Percentiles rank a stretch among this genome's conserved stretches.
Evolutionary conservation across 306 rosid species (phyloP).

Genomic region (Quercus parvula): DNA sequence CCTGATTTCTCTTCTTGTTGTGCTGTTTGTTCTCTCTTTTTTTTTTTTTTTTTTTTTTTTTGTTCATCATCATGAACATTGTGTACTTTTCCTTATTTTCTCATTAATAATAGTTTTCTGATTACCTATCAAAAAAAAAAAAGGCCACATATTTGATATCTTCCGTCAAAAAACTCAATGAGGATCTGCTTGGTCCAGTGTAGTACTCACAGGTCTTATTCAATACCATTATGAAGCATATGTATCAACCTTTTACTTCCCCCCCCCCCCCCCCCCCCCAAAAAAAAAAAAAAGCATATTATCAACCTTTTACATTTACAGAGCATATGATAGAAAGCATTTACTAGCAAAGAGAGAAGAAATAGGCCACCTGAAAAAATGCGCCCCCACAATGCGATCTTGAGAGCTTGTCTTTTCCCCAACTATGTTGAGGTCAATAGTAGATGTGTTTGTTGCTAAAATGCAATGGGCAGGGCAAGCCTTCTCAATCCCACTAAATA

Average conservation of each 20-base stretch:
- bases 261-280: too few relatives aligned
- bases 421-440: conserved; percentile 75
- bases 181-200: background rate
- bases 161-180: background rate
- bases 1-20: too few relatives aligned
- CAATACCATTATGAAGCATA: background rate
- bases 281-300: too few relatives aligned
- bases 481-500: conserved; percentile 84
- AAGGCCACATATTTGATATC: background rate
- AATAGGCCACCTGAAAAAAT: conserved; percentile 81
- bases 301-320: background rate
- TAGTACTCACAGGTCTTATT: background rate
- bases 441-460: conserved; percentile 85
- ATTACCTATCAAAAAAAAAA: too few relatives aligned
- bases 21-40: too few relatives aligned
- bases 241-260: background rate
- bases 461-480: conserved; percentile 83
- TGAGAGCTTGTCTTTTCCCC: conserved; percentile 70
- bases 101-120: too few relatives aligned
- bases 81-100: too few relatives aligned
- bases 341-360: conserved; percentile 8
- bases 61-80: too few relatives aligned
- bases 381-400: conserved; percentile 89
- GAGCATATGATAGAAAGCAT: conserved; percentile 2
- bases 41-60: too few relatives aligned